phyloP scores from a whole-genome alignment of 768 basidiomycete species.

The Pleurotus tuber-regium region DNA sequence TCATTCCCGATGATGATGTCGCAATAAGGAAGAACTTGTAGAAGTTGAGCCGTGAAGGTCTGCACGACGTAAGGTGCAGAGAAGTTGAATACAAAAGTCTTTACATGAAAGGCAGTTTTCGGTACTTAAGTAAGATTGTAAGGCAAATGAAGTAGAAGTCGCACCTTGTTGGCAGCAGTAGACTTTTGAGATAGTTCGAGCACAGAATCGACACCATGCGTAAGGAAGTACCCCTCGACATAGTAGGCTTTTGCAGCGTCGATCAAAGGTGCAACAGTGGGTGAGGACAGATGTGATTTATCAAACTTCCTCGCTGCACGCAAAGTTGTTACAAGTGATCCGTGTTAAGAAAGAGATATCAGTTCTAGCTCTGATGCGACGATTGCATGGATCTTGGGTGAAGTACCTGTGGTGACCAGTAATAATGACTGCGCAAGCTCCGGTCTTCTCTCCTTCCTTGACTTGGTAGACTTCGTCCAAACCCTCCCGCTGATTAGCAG shows the following conservation, averaged over 20 bases:
- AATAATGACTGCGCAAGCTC: conserved; percentile 93
- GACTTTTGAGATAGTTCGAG: conserved; percentile 76
- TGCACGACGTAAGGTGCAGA: conserved; percentile 97
- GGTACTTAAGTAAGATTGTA: neutral
- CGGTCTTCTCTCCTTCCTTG: conserved; percentile 81
- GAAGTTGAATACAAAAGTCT: conserved; percentile 90
- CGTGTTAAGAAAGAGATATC: conserved; percentile 22
- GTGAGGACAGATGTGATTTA: conserved; percentile 70
- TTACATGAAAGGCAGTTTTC: too few relatives aligned
- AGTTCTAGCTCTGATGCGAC: too few relatives aligned
- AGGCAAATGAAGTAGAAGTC: conserved; percentile 8
- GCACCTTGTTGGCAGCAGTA: conserved; percentile 69
- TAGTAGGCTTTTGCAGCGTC: conserved; percentile 83
- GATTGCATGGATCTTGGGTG: too few relatives aligned
- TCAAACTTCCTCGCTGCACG: conserved; percentile 89
- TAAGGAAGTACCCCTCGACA: conserved; percentile 95
- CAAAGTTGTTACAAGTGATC: conserved; percentile 89
- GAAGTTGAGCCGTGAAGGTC: conserved; percentile 82
- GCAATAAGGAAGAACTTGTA: conserved; percentile 75
- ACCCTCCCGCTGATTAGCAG: conserved; percentile 89
- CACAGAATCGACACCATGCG: conserved; percentile 76
- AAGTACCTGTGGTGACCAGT: conserved; percentile 85
- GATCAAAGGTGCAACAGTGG: conserved; percentile 70
- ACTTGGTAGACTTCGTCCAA: conserved; percentile 86
- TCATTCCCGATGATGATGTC: conserved; percentile 95